Evolutionary conservation across 1,284 basidiomycete species (phyloP).

Genomic region (Kwoniella shivajii): DNA sequence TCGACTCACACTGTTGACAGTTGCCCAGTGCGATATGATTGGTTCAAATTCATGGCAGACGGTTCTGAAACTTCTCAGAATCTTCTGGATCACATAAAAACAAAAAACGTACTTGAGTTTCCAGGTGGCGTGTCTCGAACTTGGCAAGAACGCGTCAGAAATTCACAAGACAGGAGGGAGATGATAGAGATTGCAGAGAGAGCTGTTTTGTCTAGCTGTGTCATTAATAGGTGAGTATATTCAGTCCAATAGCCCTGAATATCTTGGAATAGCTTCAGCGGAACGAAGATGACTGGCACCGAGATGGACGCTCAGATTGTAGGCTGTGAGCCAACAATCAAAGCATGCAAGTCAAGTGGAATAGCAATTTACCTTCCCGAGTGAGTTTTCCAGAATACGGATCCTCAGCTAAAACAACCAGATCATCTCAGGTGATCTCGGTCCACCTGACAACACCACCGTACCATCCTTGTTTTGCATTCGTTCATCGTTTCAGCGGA

Average conservation of each 20-base stretch:
- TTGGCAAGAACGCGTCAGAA: slow-evolving; percentile 14
- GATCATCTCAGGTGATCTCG: slow-evolving; percentile 35
- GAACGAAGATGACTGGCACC: slow-evolving; percentile 22
- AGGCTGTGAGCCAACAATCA: slow-evolving; percentile 2
- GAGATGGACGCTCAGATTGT: slow-evolving; percentile 39
- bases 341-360: not conserved
- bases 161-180: not conserved
- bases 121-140: slow-evolving; percentile 32
- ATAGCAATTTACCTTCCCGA: slow-evolving; percentile 45
- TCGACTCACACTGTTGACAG: slow-evolving; percentile 6
- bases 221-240: slow-evolving; percentile 34
- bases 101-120: slow-evolving; percentile 27
- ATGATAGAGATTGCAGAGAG: slow-evolving; percentile 24
- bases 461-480: slow-evolving; percentile 28
- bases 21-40: slow-evolving; percentile 32
- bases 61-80: not conserved
- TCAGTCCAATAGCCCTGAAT: slow-evolving; percentile 1
- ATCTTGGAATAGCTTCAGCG: slow-evolving; percentile 32
- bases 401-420: slow-evolving; percentile 19
- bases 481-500: slow-evolving; percentile 33
- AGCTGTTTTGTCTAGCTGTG: slow-evolving; percentile 35
- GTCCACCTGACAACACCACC: slow-evolving; percentile 26
- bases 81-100: slow-evolving; percentile 21
- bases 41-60: slow-evolving; percentile 24
- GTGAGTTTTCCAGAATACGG: slow-evolving; percentile 19